Base-by-base conservation (phyloP, 805 yeast species). In the Teunomyces lycoperdinae region DNA sequence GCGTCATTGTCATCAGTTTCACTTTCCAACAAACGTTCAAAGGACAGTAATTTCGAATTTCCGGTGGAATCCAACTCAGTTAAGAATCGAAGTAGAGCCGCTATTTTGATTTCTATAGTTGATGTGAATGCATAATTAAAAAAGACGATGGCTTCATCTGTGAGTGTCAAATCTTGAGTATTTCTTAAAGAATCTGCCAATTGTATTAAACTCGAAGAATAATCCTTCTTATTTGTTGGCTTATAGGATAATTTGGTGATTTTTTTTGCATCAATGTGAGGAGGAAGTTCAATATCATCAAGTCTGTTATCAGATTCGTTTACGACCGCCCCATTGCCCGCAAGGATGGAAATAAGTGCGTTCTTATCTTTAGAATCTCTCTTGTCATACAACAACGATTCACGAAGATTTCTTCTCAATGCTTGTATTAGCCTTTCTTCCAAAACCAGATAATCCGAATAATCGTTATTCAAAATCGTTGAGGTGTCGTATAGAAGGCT, bases 241-340 rank as follows among this genome's bases (percentile, higher is more conserved):
- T 46, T 35, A 17, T 42, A 16, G 3, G 44, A 32, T 14, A 56
- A 31, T n/a, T 50, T 58, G 1, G 61, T 52, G 7, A 73, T 52
- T 24, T 61, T 63, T 11, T 50, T 58, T 2, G 71, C 70, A 50
- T 73, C 63, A 11, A 73, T 66, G 39, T 62, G 59, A 3, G 70
- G 63, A 1, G 77, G 77, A 17, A 73, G 57, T 39, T 67, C 64
- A 14, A 73, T 61, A 17, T 65, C 56, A 43, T 71, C 75, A 5
- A 69, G 50, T 24, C 55, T 56, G 44, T 68, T 68, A 1, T 48
- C 51, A 11, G 43, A 24, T 13, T 45, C 51, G 3, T 35, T 35
- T 3, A 10, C 39, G 4, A 9, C 5, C 3, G 14, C 13, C 4
- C 38, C 43, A 29, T 28, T 44, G 34, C 33, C 50, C 20, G 32